These are phyloP conservation scores for Chrysoporthe deuterocubensis DNA, from an alignment of 2,329 filamentous ascomycete genomes.

Conservation along the genomic window DNA sequence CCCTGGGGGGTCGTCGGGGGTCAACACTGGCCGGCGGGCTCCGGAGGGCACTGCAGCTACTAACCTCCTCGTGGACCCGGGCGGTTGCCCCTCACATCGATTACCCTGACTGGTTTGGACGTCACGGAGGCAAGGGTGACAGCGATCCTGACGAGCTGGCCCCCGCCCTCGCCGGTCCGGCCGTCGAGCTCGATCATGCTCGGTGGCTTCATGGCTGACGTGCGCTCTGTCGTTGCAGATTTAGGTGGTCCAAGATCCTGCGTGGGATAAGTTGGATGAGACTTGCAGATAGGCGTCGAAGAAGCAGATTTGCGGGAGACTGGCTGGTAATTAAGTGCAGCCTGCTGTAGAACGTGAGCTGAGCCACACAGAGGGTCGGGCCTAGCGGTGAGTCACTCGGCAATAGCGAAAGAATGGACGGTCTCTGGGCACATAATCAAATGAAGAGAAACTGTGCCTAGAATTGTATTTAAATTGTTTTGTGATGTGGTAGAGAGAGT, in stretches of 20 bases:
- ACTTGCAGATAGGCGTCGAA: neutral
- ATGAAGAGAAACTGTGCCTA: neutral
- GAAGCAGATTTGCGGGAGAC: neutral
- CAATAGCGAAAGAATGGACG: neutral
- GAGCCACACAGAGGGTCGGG: neutral
- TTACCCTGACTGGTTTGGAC: slow-evolving; percentile 56
- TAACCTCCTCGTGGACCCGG: slow-evolving; percentile 40
- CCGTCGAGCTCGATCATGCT: slow-evolving; percentile 57
- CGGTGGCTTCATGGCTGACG: slow-evolving; percentile 23
- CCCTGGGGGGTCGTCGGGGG: slow-evolving; percentile 42
- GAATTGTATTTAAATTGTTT: neutral
- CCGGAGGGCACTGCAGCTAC: slow-evolving; percentile 16
- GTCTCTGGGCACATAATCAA: too few relatives aligned
- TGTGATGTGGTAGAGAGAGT: too few relatives aligned
- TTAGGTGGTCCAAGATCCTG: neutral
- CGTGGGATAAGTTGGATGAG: neutral
- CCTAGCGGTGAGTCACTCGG: neutral
- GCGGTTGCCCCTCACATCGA: slow-evolving; percentile 60
- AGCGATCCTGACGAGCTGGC: slow-evolving; percentile 63
- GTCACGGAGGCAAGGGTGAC: slow-evolving; percentile 60
- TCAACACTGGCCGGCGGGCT: neutral
- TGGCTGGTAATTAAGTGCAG: neutral
- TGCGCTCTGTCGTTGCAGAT: neutral
- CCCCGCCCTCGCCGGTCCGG: slow-evolving; percentile 63
- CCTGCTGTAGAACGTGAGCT: neutral